Conservation (phyloP, 495 filamentous ascomycete genomes). For the Podospora conica region DNA sequence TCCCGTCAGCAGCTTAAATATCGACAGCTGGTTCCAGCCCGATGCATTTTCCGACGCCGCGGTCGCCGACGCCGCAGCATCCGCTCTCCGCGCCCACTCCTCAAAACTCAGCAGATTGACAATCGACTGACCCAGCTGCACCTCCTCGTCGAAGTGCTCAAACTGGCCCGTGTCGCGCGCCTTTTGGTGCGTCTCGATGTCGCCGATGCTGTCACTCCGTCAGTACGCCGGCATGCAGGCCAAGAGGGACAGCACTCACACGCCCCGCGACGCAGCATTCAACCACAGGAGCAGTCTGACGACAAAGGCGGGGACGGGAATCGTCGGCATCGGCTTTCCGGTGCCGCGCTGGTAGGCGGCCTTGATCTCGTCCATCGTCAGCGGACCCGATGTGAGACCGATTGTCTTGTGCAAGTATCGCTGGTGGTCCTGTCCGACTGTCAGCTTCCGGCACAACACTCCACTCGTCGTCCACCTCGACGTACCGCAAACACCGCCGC, state of each 20-base stretch:
- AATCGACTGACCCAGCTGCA: constrained; percentile 21
- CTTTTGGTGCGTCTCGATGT: constrained; percentile 21
- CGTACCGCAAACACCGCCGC: constrained; percentile 29
- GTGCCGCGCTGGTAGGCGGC: constrained; percentile 18
- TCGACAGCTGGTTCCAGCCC: constrained; percentile 22
- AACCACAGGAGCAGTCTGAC: constrained; percentile 18
- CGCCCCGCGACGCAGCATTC: constrained; percentile 16
- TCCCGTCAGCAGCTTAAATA: constrained; percentile 20
- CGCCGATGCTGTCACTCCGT: constrained; percentile 10
- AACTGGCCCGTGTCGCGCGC: constrained; percentile 17
- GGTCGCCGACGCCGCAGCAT: neutral
- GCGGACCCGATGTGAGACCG: constrained; percentile 18
- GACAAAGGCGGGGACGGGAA: constrained; percentile 22
- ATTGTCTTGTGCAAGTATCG: constrained; percentile 22
- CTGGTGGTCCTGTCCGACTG: constrained; percentile 18
- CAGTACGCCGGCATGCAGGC: neutral
- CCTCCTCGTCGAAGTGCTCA: constrained; percentile 17
- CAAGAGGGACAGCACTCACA: constrained; percentile 11
- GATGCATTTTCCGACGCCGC: neutral
- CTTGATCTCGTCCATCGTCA: constrained; percentile 23
- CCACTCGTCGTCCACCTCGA: neutral
- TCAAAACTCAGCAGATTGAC: constrained; percentile 23
- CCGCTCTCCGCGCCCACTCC: constrained; percentile 16
- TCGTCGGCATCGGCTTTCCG: constrained; percentile 20
- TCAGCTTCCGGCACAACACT: neutral